phyloP scores from a whole-genome alignment of 257 asterid genomes.

The Buddleja alternifolia region DNA sequence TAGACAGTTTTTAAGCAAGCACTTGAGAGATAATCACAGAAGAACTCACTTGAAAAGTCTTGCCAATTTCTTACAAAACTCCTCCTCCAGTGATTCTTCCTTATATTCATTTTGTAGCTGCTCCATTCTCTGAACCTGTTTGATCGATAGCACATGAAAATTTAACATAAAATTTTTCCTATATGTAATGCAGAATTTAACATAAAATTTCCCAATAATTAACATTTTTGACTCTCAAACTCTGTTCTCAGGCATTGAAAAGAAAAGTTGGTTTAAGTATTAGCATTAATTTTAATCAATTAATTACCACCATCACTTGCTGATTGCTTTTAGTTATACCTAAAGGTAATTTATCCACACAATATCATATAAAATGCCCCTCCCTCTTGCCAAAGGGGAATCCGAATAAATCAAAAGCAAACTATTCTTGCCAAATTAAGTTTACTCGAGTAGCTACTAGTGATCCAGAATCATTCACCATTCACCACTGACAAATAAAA shows the following conservation, averaged over 20 bases:
- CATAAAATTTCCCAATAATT: neutral
- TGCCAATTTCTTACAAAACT: constrained; percentile 67
- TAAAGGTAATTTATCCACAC: neutral
- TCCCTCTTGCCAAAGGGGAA: neutral
- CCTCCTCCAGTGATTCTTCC: constrained; percentile 48
- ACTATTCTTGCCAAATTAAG: neutral
- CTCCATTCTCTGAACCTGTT: constrained; percentile 75
- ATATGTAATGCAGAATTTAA: neutral
- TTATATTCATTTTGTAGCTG: constrained; percentile 35
- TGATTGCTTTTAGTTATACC: neutral
- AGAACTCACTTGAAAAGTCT: constrained; percentile 59
- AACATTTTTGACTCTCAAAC: neutral
- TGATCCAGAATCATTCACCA: constrained; percentile 1
- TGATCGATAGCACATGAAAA: constrained; percentile 18
- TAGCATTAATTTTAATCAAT: neutral
- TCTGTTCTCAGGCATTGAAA: neutral
- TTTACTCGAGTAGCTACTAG: neutral
- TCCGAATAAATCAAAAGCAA: neutral
- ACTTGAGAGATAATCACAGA: neutral
- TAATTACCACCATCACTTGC: constrained; percentile 12
- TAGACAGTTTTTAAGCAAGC: constrained; percentile 17
- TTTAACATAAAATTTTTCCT: constrained; percentile 12
- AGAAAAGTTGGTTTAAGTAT: neutral
- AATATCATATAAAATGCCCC: neutral
- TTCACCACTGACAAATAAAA: neutral